These are phyloP conservation scores for Paraphaeosphaeria minitans DNA, from an alignment of 2,329 filamentous ascomycete genomes.

Conservation along the genomic window DNA sequence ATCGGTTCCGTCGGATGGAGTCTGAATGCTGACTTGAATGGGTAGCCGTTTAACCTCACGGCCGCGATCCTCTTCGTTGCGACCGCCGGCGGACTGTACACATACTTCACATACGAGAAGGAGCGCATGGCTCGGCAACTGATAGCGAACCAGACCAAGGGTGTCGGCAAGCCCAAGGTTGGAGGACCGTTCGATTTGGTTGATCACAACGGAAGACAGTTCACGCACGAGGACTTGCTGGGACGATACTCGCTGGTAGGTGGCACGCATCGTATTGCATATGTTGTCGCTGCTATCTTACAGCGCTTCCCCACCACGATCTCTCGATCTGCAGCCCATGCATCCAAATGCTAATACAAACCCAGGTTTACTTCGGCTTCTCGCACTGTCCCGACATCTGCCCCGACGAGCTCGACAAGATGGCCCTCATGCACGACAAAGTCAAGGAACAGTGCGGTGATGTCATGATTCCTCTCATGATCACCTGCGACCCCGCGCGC, in stretches of 20 bases:
- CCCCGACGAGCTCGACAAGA: conserved; percentile 98
- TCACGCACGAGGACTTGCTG: conserved; percentile 80
- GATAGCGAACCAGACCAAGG: conserved; percentile 89
- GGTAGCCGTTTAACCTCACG: conserved; percentile 89
- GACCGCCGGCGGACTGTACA: conserved; percentile 76
- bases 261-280: conserved; percentile 17
- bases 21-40: conserved; percentile 16
- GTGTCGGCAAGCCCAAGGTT: conserved; percentile 89
- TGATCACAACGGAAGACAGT: conserved; percentile 79
- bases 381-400: conserved; percentile 98
- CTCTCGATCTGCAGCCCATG: background rate
- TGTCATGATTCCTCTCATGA: conserved; percentile 78
- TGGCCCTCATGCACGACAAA: conserved; percentile 90
- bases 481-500: conserved; percentile 92
- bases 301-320: background rate
- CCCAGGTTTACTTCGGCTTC: conserved; percentile 95
- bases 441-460: conserved; percentile 56
- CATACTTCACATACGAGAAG: conserved; percentile 95
- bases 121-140: conserved; percentile 85
- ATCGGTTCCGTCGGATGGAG: background rate
- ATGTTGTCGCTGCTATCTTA: background rate
- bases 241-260: conserved; percentile 81
- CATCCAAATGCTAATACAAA: conserved; percentile 11
- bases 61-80: conserved; percentile 83
- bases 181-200: conserved; percentile 83